A percentile compares a stretch with the other conserved stretches of the same genome.
These are phyloP conservation scores for Inonotus hispidus DNA, from an alignment of 1,284 basidiomycete genomes.

Conservation along the genomic window DNA sequence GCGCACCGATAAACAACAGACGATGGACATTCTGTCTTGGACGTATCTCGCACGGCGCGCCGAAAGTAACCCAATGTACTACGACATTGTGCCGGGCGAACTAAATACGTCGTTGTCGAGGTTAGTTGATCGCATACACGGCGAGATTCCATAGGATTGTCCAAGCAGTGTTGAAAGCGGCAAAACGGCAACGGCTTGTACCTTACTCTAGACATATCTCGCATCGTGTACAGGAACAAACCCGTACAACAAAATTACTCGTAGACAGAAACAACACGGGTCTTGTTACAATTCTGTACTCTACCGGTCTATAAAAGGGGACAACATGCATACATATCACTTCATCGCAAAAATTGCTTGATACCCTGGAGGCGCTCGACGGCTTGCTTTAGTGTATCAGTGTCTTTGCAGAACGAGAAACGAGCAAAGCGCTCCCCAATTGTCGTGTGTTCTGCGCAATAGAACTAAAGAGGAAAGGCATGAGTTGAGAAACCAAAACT, in stretches of 20 bases:
- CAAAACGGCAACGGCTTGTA: too few relatives aligned
- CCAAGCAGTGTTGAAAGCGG: too few relatives aligned
- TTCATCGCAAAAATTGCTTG: constrained; percentile 53
- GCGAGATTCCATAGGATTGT: not conserved
- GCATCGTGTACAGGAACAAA: too few relatives aligned
- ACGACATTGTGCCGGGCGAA: constrained; percentile 46
- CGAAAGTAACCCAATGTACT: constrained; percentile 82
- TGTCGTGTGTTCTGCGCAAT: constrained; percentile 75
- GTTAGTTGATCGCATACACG: constrained; percentile 59
- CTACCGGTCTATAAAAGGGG: not conserved
- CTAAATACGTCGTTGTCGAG: constrained; percentile 59
- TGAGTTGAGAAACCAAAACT: not conserved
- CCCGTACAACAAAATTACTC: not conserved
- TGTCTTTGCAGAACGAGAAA: constrained; percentile 93
- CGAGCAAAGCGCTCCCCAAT: constrained; percentile 86
- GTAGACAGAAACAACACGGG: not conserved
- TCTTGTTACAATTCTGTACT: not conserved
- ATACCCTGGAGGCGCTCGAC: constrained; percentile 72
- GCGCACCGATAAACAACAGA: constrained; percentile 53
- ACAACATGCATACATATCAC: too few relatives aligned
- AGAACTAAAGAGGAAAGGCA: constrained; percentile 63
- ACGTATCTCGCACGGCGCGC: constrained; percentile 77
- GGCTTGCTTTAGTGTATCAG: constrained; percentile 74
- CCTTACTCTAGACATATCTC: too few relatives aligned
- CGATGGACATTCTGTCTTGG: constrained; percentile 74